A percentile compares a stretch with the other conserved stretches of the same genome.
These are phyloP conservation scores for Dictyostelium citrinum DNA, from an alignment of 78 protist species.

Conservation along the genomic window DNA sequence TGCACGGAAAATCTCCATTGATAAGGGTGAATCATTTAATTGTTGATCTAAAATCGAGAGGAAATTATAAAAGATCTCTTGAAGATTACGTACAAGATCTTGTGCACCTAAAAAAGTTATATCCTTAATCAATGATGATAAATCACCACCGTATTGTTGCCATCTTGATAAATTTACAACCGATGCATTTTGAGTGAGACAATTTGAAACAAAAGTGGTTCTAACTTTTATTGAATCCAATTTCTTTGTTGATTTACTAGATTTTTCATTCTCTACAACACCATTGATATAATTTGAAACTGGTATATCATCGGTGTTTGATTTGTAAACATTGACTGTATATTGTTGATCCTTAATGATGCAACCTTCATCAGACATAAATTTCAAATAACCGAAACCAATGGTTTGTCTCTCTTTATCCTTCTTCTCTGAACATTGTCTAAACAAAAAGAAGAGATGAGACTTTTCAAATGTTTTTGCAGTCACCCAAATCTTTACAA, in stretches of 20 bases:
- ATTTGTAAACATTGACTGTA: background rate
- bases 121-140: constrained; percentile 37
- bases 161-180: constrained; percentile 56
- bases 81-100: constrained; percentile 59
- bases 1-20: constrained; percentile 61
- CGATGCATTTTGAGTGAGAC: constrained; percentile 55
- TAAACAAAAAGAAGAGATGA: constrained; percentile 44
- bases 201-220: constrained; percentile 44
- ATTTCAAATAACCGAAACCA: constrained; percentile 42
- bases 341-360: constrained; percentile 42
- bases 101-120: constrained; percentile 41
- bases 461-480: constrained; percentile 34
- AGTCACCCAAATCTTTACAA: constrained; percentile 44
- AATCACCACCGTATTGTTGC: constrained; percentile 51
- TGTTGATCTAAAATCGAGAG: constrained; percentile 66
- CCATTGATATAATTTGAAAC: constrained; percentile 58
- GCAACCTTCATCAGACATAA: constrained; percentile 39
- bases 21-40: constrained; percentile 59
- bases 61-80: constrained; percentile 70
- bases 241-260: constrained; percentile 16
- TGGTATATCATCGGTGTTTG: constrained; percentile 13
- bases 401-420: constrained; percentile 46
- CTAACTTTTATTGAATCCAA: background rate
- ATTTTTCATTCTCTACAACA: background rate
- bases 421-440: constrained; percentile 60